Percentiles rank a stretch among this genome's conserved stretches.
Conservation (phyloP, 257 asterid species). For the Misopates orontium region DNA sequence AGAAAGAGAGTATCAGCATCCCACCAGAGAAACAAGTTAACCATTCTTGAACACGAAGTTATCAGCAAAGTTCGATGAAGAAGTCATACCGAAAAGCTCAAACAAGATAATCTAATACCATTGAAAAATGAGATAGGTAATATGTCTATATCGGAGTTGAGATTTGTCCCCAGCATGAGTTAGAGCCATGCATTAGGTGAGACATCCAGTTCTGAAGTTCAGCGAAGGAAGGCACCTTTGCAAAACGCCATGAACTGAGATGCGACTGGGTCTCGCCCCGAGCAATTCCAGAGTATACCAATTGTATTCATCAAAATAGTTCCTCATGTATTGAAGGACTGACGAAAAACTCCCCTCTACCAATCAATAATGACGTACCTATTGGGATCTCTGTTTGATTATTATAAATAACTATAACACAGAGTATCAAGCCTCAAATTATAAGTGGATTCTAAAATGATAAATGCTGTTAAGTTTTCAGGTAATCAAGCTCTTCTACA, state of each 20-base stretch:
- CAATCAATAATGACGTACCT: conserved; percentile 38
- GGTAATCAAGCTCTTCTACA: conserved; percentile 49
- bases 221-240: conserved; percentile 59
- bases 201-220: conserved; percentile 71
- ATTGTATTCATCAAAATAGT: conserved; percentile 38
- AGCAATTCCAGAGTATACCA: conserved; percentile 28
- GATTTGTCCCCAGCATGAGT: conserved; percentile 58
- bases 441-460: conserved; percentile 36
- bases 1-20: conserved; percentile 59
- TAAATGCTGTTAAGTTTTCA: conserved; percentile 43
- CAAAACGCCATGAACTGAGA: conserved; percentile 59
- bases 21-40: conserved; percentile 45
- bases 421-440: conserved; percentile 36
- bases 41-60: conserved; percentile 60
- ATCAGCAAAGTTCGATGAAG: conserved; percentile 60
- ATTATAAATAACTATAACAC: conserved; percentile 36
- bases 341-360: conserved; percentile 53
- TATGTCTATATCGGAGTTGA: conserved; percentile 46
- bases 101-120: conserved; percentile 54
- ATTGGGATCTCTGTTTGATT: conserved; percentile 41
- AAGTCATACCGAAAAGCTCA: conserved; percentile 56
- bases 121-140: conserved; percentile 36
- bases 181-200: conserved; percentile 55
- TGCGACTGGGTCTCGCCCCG: conserved; percentile 42
- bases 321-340: conserved; percentile 39